A percentile compares a stretch with the other conserved stretches of the same genome.
These are phyloP conservation scores for Coemansia sp. DNA, from an alignment of 371 early-diverging fungal species.

Conservation along the genomic window DNA sequence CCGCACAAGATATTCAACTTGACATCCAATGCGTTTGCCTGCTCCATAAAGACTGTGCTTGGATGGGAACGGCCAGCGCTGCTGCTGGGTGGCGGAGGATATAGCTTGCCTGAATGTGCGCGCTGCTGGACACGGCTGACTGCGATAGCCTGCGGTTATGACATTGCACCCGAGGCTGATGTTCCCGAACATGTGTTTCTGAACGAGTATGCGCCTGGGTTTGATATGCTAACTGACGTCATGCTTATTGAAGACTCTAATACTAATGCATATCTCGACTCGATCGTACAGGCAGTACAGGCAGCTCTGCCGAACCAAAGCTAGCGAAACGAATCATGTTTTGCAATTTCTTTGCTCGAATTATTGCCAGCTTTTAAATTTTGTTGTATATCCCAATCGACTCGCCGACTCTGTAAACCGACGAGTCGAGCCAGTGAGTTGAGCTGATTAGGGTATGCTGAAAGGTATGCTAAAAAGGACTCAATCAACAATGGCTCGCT, in stretches of 20 bases:
- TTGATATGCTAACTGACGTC: conserved; percentile 53
- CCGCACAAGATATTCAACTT: conserved; percentile 69
- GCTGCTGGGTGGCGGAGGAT: conserved; percentile 81
- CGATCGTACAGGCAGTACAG: background rate
- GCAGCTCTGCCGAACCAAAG: background rate
- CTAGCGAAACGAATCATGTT: conserved; percentile 3
- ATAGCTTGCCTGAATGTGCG: conserved; percentile 75
- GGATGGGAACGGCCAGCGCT: conserved; percentile 54
- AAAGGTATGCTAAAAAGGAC: too few species aligned
- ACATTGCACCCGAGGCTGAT: conserved; percentile 41
- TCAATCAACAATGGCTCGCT: too few species aligned
- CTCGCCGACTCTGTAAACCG: too few species aligned
- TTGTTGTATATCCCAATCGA: background rate
- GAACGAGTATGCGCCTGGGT: conserved; percentile 67
- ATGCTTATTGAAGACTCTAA: conserved; percentile 53
- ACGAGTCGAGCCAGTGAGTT: too few species aligned
- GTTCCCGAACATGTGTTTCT: conserved; percentile 73
- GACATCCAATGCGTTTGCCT: conserved; percentile 59
- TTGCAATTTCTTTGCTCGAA: background rate
- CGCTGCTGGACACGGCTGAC: conserved; percentile 82
- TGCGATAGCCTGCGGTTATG: conserved; percentile 52
- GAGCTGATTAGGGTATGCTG: too few species aligned
- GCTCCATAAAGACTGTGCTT: conserved; percentile 55
- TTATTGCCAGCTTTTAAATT: background rate
- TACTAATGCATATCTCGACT: conserved; percentile 11